Base-by-base conservation (phyloP, 495 filamentous ascomycete species). In the Neurospora sp. region DNA sequence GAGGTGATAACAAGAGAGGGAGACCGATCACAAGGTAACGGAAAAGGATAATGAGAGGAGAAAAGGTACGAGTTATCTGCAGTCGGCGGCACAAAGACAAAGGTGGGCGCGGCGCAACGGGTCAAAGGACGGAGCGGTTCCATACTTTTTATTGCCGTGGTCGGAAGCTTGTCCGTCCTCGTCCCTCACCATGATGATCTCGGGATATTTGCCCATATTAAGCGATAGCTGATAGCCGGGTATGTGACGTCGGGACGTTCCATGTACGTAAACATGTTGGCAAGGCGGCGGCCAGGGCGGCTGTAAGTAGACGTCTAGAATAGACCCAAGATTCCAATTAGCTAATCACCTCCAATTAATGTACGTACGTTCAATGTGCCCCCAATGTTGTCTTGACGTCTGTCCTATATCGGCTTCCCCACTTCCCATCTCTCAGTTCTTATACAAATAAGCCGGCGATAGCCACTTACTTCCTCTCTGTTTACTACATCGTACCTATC, bases 361-460 rank as follows among this genome's bases (percentile, higher is more conserved):
- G 53, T 35, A 65, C 53, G 53, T 65, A 35, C 27, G 14, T 65
- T 27, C 53, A 35, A 35, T 37, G 53, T 37, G 3, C 35, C 53
- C 27, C 53, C 53, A 35, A 35, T 65, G 27, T 14, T 65, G 27
- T 65, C 53, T 35, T 65, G 14, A 65, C 53, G 53, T 65, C 27
- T 61, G 53, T 27, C 53, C 53, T 35, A 35, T 65, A 65, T 65
- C 53, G 53, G 53, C 53, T 65, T 65, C 53, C 53, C 53, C 53
- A 27, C 53, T 65, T 35, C 22, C 3, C 53, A 16, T 16, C 5
- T 27, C 53, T 65, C 27, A 65, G 27, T 31, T 31, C 27, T 65
- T 65, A 35, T 65, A 65, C 27, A 65, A 65, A 65, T 65, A 74
- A 74, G 72, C 72, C 72, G 72, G 72, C 40, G 69, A 45, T 72